Evolutionary conservation across 1,139 yeast species (phyloP).

Genomic region (Candida sanyaensis): DNA sequence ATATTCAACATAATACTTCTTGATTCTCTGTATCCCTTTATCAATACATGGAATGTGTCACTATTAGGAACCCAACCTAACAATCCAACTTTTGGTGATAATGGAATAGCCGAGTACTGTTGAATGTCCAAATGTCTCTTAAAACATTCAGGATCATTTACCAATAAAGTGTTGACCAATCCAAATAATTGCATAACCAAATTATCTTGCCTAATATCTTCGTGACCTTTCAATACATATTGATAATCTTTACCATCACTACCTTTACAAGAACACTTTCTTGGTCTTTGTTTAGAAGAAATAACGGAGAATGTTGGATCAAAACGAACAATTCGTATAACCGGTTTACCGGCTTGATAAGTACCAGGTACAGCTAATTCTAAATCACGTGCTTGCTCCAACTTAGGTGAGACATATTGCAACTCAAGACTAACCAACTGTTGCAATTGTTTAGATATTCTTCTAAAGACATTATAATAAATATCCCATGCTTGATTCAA

Average conservation of each 20-base stretch:
- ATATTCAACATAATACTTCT: conserved; percentile 86
- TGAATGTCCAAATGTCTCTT: conserved; percentile 94
- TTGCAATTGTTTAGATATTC: conserved; percentile 86
- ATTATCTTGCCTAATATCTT: conserved; percentile 96
- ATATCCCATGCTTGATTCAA: conserved; percentile 98
- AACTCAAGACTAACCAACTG: conserved; percentile 84
- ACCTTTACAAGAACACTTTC: conserved; percentile 77
- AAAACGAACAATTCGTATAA: conserved; percentile 69
- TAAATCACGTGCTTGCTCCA: conserved; percentile 75
- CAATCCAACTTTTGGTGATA: conserved; percentile 96
- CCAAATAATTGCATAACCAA: conserved; percentile 98
- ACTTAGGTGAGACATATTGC: conserved; percentile 90
- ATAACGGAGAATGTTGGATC: conserved; percentile 88
- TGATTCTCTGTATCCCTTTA: conserved; percentile 89
- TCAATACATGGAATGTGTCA: conserved; percentile 93
- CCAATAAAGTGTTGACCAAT: conserved; percentile 83
- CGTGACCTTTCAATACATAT: conserved; percentile 89
- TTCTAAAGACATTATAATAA: conserved; percentile 88
- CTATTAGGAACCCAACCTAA: conserved; percentile 97
- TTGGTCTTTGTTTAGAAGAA: conserved; percentile 93
- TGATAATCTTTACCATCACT: conserved; percentile 90
- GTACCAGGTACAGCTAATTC: conserved; percentile 95
- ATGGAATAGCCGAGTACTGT: conserved; percentile 87
- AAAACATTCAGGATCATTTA: conserved; percentile 93
- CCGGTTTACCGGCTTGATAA: conserved; percentile 80